A percentile compares a stretch with the other conserved stretches of the same genome.
These are phyloP conservation scores for Eimeria mitis DNA, from an alignment of 169 alveolate species.

Conservation along the genomic window DNA sequence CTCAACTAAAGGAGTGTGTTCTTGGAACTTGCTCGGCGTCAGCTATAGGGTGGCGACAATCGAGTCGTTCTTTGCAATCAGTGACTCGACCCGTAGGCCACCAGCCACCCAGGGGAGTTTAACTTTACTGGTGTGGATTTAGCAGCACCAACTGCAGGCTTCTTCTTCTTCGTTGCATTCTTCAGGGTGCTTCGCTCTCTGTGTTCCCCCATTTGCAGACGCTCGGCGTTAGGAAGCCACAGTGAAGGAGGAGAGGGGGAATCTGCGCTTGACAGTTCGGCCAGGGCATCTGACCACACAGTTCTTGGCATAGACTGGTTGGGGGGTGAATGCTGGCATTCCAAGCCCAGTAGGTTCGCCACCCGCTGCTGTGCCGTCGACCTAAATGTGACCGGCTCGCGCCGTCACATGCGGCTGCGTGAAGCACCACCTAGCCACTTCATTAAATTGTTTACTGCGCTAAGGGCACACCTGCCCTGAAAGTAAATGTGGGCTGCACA, in stretches of 20 bases:
- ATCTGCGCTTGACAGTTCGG: conserved; percentile 1
- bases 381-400: neutral
- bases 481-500: conserved; percentile 5
- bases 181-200: neutral
- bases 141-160: neutral
- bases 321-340: neutral
- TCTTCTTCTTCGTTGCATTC: neutral
- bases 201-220: neutral
- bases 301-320: neutral
- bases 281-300: neutral
- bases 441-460: neutral
- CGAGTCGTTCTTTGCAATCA: conserved; percentile 19
- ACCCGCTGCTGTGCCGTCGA: neutral
- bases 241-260: conserved; percentile 12
- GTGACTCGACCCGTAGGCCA: conserved; percentile 44
- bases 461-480: neutral
- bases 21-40: neutral
- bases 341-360: neutral
- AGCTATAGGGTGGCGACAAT: neutral
- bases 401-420: neutral
- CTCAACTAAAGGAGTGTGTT: conserved; percentile 8
- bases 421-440: neutral
- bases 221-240: neutral
- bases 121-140: neutral
- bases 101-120: neutral